Base-by-base conservation (phyloP, 2,329 filamentous ascomycete species). In the Penicillium oxalicum region DNA sequence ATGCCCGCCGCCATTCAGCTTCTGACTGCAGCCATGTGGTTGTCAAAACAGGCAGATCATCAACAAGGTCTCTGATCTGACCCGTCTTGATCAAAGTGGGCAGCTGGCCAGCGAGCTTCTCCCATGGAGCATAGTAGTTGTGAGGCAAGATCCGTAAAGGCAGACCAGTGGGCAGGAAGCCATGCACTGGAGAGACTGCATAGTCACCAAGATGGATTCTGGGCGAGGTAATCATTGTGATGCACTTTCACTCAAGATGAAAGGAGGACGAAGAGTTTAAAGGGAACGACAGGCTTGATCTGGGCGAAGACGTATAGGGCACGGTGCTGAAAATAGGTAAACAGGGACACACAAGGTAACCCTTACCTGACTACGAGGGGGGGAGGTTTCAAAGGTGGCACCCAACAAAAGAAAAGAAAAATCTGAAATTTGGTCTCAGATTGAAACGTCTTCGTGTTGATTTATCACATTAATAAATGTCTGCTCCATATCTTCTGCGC, bases 71-170 rank as follows among this genome's bases (percentile, higher is more conserved):
- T 45, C 88, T 81, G 58, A 95, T 77, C 45, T 86, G 83, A 63
- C 85, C 85, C 63, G 80, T 87, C 45, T 89, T 76, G 48, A 95
- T 86, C 55, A 93, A 76, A 38, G 79, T 79, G 69, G 93, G 88
- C 13, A 96, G 77, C 61, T 91, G 90, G 59, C 81, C 77, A 28
- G 83, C 80, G 48, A 95, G 76, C 36, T 82, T 79, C 70, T 96
- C 91, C 91, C 91, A 97, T 56, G 89, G 88, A 67, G 84, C 82
- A 71, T 95, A 97, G 75, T 95, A 95, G 7, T 83, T 77, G 61
- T 93, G 84, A 12, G 87, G 82, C 12, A 96, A 81, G 42, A 79
- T 76, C 51, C 83, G 81, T 55, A 95, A 75, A 46, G 91, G 91
- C 48, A 85, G 73, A 52, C 83, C 79, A 53, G 86, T 77, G 3